These are phyloP conservation scores for Aegilops sharonensis DNA, from an alignment of 176 grass and related monocot genomes.

Conservation along the genomic window DNA sequence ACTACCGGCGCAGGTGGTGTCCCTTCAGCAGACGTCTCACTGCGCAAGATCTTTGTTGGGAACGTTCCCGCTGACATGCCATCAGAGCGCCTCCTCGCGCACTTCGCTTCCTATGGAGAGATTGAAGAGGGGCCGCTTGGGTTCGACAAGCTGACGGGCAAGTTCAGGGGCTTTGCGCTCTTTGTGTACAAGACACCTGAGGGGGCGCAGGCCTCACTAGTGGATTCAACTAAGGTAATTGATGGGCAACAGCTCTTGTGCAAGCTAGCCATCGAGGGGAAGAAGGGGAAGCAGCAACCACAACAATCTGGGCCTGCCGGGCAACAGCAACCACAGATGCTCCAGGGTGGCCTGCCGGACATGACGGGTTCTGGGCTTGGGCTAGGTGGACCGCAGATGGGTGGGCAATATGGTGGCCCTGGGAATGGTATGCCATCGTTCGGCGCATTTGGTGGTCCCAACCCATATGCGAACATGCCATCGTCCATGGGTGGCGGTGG, in stretches of 20 bases:
- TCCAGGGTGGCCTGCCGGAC: conserved; percentile 48
- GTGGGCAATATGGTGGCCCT: conserved; percentile 68
- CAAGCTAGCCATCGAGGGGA: conserved; percentile 91
- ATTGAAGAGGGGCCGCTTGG: conserved; percentile 97
- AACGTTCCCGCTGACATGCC: conserved; percentile 90
- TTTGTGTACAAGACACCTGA: conserved; percentile 95
- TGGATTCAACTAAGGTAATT: conserved; percentile 74
- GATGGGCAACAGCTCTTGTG: conserved; percentile 91
- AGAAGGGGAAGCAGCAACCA: conserved; percentile 74
- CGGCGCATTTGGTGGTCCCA: conserved; percentile 43
- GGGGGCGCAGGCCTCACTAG: conserved; percentile 71
- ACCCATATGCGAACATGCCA: conserved; percentile 56
- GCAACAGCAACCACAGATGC: conserved; percentile 40
- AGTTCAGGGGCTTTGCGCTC: conserved; percentile 82
- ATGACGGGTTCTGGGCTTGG: conserved; percentile 52
- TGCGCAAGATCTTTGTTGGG: conserved; percentile 93
- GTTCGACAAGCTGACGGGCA: conserved; percentile 93
- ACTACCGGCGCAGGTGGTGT: conserved; percentile 4
- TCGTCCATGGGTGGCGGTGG: conserved; percentile 55
- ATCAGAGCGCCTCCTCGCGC: conserved; percentile 73
- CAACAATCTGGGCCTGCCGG: conserved; percentile 43
- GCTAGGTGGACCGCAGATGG: conserved; percentile 35
- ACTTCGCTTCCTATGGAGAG: conserved; percentile 80
- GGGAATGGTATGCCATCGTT: conserved; percentile 52
- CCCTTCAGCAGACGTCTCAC: conserved; percentile 52